Evolutionary conservation across 1,284 basidiomycete genomes (phyloP), one percentile per base, ranked within the genome.

Genomic region (Pyrrhoderma noxium): DNA sequence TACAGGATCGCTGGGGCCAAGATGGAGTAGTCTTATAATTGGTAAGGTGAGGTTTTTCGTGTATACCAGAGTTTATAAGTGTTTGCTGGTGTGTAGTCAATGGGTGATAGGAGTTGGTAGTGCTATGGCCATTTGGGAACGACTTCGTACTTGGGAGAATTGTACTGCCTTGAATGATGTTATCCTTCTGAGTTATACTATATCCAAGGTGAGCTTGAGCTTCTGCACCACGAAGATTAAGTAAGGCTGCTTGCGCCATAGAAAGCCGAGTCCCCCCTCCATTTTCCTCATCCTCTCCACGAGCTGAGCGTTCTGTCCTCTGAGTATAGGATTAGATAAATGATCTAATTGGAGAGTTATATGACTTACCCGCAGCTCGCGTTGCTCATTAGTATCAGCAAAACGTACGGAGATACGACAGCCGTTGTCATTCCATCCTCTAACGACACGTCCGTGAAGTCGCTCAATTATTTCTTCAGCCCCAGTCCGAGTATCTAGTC

Each of bases 241-340:
- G 74, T 14, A 88, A 63, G 0, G 85, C 76, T 1, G 85, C 85
- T 58, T 86, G 84, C 0, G 85, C 85, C 59, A 88, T 86, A 7
- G 84, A 85, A 31, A 88, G 64, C 14, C 80, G 73, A 37, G 34
- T 9, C 7, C 37, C 37, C 22, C 35, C 45, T 11, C 51, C 27
- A 16, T 43, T 21, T 16, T 56, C 54, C 18, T 56, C 54, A n/a
- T 53, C 52, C 9, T 52, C 54, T 1, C 54, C 54, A 13, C 51
- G 51, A 45, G 41, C 36, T n/a, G 49, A 31, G 9, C 54, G 54
- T 49, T 56, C 54, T 5, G 50, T 9, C 16, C 54, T 46, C 54
- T 56, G 9, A n/a, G 18, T 5, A 5, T 13, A 16, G 21, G 16
- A 21, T 47, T 21, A 43, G 39, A 38, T 9, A 34, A 23, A 2